Evolutionary conservation across 768 basidiomycete genomes (phyloP), one percentile per base, ranked within the genome.

Genomic region (Suillus discolor): DNA sequence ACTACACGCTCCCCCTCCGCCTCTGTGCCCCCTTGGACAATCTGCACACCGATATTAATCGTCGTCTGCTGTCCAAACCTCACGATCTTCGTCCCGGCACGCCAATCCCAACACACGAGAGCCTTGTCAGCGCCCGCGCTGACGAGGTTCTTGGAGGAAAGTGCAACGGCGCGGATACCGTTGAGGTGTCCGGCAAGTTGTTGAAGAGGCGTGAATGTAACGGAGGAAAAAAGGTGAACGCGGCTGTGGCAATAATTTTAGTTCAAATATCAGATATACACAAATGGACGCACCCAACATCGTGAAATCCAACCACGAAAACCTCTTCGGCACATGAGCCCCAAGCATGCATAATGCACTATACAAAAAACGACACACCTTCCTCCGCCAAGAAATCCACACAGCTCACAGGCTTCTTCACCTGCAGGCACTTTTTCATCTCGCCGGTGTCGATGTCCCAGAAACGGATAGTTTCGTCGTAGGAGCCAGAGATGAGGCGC

Each of bases 41-140:
- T 85, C 77, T 95, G 93, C 34, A 97, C 92, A 11, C 94, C 95
- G 61, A 95, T 92, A 71, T 93, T 94, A 69, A 94, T 86, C 8
- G 93, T 96, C 12, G 93, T 96, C 79, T 96, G 94, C 74, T 97
- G 95, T 1, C 94, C 95, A 70, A 96, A 96, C 20, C 93, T 82
- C 44, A 94, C 91, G 57, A 95, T 90, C 81, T 96, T 97, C 13
- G 87, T 89, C 15, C 95, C 95, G 0, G 90, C 84, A 5, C 94
- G 85, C 93, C 92, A 94, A 76, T 94, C 92, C 93, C 92, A 96
- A 70, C 91, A 93, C 16, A 96, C 94, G 25, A 89, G 76, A 0
- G 85, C 87, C 71, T 89, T 89, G 68, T 89, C 79, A 73, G 89
- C 74, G 77, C 94, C 82, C 0, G 95, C 95, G 2, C 92, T 94